Base-by-base conservation (phyloP, 106 monocot species). In the Allium sativum region DNA sequence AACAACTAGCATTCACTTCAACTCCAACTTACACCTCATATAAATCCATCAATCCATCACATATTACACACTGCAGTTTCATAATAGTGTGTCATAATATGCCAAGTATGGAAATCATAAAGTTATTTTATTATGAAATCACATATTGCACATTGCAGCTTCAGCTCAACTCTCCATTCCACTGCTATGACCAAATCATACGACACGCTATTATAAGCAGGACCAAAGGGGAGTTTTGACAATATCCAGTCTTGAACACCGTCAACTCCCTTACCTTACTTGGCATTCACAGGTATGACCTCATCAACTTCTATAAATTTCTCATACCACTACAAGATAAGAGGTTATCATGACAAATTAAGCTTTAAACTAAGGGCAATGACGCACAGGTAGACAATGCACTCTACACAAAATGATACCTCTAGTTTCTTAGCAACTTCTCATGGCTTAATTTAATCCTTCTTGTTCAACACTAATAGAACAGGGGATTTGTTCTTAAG, bases 201-300 rank as follows among this genome's bases (percentile, higher is more conserved):
- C 90, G 90, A 64, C 87, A 96, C n/a, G n/a, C n/a, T n/a, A n/a
- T n/a, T n/a, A 78, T 87, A 91, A 57, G 84, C 72, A 71, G 96
- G 96, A 10, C 96, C 96, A 44, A 81, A 63, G 0, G 96, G 91
- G 40, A 96, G 71, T 74, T 96, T 96, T 44, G 90, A 87, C 15
- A 96, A 53, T 58, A 96, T 85, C 96, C 96, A 96, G 14, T 91
- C 82, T 62, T 80, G 87, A 61, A 96, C 76, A 84, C 91, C 90
- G 69, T 91, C 82, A 16, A 91, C 81, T 66, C 91, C 96, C 9
- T 84, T 81, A 18, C 84, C 90, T 74, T 80, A 96, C 72, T 90
- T 96, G 41, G 96, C 90, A 81, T 90, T 96, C 53, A 96, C 67
- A 61, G 96, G 96, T 82, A 96, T 96, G 56, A 96, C 86, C 21